Conservation (phyloP, 2,329 filamentous ascomycete genomes). For the Cordyceps cateniannulata region DNA sequence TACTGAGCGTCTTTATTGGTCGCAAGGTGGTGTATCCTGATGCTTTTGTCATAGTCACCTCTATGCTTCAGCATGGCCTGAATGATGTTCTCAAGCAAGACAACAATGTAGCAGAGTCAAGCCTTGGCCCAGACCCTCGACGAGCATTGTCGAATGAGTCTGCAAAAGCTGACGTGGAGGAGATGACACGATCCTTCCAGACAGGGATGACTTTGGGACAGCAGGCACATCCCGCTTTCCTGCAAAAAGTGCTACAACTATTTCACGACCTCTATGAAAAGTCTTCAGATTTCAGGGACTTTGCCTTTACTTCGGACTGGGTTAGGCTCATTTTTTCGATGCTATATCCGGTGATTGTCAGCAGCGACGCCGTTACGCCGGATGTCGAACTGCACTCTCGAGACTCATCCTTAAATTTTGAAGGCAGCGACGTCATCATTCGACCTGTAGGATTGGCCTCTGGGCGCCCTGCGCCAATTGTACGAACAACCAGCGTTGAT, state of each 20-base stretch:
- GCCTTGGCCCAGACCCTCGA: not conserved
- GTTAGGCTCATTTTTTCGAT: slow-evolving; percentile 71
- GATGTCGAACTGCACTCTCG: slow-evolving; percentile 83
- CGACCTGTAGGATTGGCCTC: slow-evolving; percentile 59
- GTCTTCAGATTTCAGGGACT: slow-evolving; percentile 75
- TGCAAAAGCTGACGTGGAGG: not conserved
- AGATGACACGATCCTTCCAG: slow-evolving; percentile 2
- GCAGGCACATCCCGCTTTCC: slow-evolving; percentile 42
- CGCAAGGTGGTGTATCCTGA: slow-evolving; percentile 68
- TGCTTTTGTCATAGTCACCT: slow-evolving; percentile 69
- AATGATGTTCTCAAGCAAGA: slow-evolving; percentile 61
- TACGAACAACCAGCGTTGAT: slow-evolving; percentile 60
- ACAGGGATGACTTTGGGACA: slow-evolving; percentile 11
- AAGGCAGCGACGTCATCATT: slow-evolving; percentile 78
- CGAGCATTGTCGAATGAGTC: not conserved
- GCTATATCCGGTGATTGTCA: slow-evolving; percentile 83
- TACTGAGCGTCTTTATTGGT: slow-evolving; percentile 68
- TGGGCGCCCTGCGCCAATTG: slow-evolving; percentile 57
- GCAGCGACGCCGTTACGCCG: slow-evolving; percentile 73
- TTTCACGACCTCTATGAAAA: slow-evolving; percentile 70
- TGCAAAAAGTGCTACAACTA: slow-evolving; percentile 74
- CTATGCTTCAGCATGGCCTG: slow-evolving; percentile 82
- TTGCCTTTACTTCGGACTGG: slow-evolving; percentile 73
- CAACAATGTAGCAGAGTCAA: slow-evolving; percentile 8
- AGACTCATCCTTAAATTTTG: slow-evolving; percentile 74